Evolutionary conservation across 345 rosid species (phyloP).

Genomic region (Acer campestre): DNA sequence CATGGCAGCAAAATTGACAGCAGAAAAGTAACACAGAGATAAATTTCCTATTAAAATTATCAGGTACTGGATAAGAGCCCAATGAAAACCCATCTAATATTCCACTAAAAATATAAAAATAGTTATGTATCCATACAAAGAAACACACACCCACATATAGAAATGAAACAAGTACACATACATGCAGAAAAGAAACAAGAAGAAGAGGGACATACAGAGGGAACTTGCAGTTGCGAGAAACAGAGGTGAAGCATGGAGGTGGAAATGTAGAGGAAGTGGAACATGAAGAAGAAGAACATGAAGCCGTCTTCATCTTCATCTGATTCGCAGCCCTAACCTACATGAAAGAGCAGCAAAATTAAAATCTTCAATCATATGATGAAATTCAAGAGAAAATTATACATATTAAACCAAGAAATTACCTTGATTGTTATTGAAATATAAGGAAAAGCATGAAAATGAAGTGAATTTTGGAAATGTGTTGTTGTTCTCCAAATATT

Average conservation of each 20-base stretch:
- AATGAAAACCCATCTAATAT: not conserved
- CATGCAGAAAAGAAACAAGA: not conserved
- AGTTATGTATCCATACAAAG: no score
- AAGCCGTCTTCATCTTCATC: not conserved
- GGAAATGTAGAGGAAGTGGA: conserved; percentile 49
- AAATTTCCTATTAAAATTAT: no score
- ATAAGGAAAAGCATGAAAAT: not conserved
- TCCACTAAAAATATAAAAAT: not conserved
- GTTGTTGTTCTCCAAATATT: conserved; percentile 9
- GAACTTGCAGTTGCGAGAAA: conserved; percentile 26
- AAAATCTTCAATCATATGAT: not conserved
- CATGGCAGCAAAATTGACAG: not conserved
- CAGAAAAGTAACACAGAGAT: not conserved
- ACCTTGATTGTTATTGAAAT: not conserved
- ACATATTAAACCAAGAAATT: not conserved
- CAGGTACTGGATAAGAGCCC: no score
- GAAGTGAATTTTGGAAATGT: conserved; percentile 1
- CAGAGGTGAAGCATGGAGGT: conserved; percentile 34
- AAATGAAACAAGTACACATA: no score
- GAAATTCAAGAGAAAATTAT: not conserved
- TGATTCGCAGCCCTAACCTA: not conserved
- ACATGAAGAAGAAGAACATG: conserved; percentile 36
- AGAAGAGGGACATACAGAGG: conserved; percentile 32
- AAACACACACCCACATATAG: not conserved
- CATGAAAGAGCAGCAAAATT: no score